Conservation (phyloP, 2,329 filamentous ascomycete genomes). For the Fusarium goolgardi region DNA sequence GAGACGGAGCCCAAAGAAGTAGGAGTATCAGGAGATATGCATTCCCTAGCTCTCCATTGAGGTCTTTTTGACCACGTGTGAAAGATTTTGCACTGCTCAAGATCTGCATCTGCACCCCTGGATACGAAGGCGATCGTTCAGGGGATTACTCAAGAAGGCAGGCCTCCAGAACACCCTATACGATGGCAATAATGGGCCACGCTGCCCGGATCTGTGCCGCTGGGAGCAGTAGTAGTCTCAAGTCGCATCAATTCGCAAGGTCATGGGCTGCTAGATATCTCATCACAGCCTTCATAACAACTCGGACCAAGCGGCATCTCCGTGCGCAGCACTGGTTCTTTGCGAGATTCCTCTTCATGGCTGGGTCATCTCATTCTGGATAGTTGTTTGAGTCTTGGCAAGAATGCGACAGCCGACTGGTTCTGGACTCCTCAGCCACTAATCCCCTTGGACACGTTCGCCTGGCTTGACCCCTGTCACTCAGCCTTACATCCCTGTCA, state of each 20-base stretch:
- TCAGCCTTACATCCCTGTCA: constrained; percentile 39
- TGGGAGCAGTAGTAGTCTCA: constrained; percentile 24
- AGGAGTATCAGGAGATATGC: constrained; percentile 33
- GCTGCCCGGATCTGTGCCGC: constrained; percentile 28
- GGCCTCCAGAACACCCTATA: constrained; percentile 27
- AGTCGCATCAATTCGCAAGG: constrained; percentile 23
- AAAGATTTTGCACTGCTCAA: constrained; percentile 20
- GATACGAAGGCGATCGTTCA: constrained; percentile 29
- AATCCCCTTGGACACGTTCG: constrained; percentile 42
- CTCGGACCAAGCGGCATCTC: constrained; percentile 9
- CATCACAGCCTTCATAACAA: constrained; percentile 20
- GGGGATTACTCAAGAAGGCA: constrained; percentile 36
- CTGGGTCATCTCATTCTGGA: constrained; percentile 36
- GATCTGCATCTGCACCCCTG: constrained; percentile 39
- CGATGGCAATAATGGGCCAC: constrained; percentile 24
- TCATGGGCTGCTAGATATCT: constrained; percentile 10
- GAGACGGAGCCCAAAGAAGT: constrained; percentile 29
- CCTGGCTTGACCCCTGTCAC: constrained; percentile 34
- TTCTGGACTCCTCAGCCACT: constrained; percentile 35
- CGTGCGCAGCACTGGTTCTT: constrained; percentile 5
- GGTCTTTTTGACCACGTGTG: constrained; percentile 20
- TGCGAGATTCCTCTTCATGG: constrained; percentile 23
- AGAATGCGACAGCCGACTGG: constrained; percentile 39
- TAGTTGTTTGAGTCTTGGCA: constrained; percentile 43
- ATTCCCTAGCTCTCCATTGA: constrained; percentile 13